Percentiles rank a stretch among this genome's conserved stretches.
phyloP scores from a whole-genome alignment of 805 yeast species.

The Metschnikowia cerradonensis region DNA sequence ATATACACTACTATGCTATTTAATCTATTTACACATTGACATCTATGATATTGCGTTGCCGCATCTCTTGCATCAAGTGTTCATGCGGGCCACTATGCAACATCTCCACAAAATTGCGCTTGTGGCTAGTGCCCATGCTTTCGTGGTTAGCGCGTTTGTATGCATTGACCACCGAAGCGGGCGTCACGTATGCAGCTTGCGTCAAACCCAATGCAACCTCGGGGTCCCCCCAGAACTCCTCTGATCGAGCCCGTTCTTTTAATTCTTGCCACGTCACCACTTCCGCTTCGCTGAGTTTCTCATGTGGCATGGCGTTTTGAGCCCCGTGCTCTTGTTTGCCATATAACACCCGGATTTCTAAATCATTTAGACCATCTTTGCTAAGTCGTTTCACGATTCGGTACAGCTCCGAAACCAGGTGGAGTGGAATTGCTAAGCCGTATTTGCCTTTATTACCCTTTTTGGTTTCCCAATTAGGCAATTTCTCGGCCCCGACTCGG shows the following conservation, averaged over 20 bases:
- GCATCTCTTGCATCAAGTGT: constrained; percentile 1
- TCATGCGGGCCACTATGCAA: neutral
- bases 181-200: neutral
- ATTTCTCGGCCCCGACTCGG: neutral
- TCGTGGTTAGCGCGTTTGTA: neutral
- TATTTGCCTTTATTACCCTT: neutral
- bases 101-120: neutral
- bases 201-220: neutral
- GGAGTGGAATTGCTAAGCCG: constrained; percentile 7
- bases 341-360: constrained; percentile 13
- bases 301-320: constrained; percentile 1
- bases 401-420: constrained; percentile 12
- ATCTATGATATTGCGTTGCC: neutral
- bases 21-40: neutral
- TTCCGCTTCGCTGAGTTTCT: neutral
- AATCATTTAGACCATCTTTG: constrained; percentile 3
- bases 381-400: constrained; percentile 15
- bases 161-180: neutral
- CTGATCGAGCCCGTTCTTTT: neutral
- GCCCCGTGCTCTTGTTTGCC: neutral
- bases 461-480: neutral
- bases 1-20: too few relatives aligned
- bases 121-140: neutral
- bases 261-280: neutral
- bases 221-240: neutral